Evolutionary conservation across 177 flowering plant species (phyloP), one percentile per base, ranked within the genome.

Genomic region (Vitis hybrid): DNA sequence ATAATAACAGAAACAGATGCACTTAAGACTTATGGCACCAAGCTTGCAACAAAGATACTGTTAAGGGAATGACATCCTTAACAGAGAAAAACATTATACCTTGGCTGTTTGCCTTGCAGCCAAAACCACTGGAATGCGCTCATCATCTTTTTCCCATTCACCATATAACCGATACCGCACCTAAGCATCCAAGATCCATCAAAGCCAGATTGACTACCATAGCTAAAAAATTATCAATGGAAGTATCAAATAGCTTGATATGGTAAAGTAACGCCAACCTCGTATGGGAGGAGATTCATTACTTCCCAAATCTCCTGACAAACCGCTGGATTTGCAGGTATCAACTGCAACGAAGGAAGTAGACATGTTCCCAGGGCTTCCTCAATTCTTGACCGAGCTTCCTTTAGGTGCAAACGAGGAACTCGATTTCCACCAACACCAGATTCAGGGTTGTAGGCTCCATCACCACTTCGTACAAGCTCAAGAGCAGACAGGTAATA

Each of bases 81-180:
- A 57, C 46, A 52, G 27, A 55, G 32, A 62, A 51, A 56, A 5
- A 8, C 5, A 24, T 27, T 27, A 14, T 71, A 94, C 99, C 90
- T 89, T 96, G 58, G 99, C 97, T 19, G 91, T 92, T 74, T 92
- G 98, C 78, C 92, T 87, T 62, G 99, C 99, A 71, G 93, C 92
- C 81, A 96, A 83, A 79, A 96, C 79, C 96, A 92, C 81, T 7
- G 99, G 99, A 72, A 82, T 85, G 63, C 84, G 83, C 65, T 94
- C 99, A 81, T 92, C 98, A 52, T 94, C 98, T 75, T 85, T 96
- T 76, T 96, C 99, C 99, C 99, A 96, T 75, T 96, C 99, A 68
- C 99, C 99, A 79, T 96, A 96, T 65, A 96, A 82, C 27, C 98
- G 98, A 64, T 96, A 96, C 0, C 99, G 86, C 64, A 74, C 97